These are phyloP conservation scores for Inonotus obliquus DNA, from an alignment of 1,284 basidiomycete genomes.

Conservation along the genomic window DNA sequence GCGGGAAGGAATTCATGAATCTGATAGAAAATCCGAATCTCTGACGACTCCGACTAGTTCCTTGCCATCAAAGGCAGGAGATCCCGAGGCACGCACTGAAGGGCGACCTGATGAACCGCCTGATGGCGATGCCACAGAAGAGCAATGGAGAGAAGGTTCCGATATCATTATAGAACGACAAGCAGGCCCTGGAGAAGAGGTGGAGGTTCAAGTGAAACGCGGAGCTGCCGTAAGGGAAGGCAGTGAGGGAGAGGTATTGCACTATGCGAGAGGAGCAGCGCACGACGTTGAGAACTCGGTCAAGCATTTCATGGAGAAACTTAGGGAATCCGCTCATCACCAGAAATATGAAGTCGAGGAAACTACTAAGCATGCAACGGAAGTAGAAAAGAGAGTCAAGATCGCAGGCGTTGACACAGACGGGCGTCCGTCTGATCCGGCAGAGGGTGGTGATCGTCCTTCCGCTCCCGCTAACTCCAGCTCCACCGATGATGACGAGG, in stretches of 20 bases:
- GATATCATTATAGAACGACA: conserved; percentile 63
- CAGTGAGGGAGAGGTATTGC: conserved; percentile 1
- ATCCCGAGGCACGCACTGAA: conserved; percentile 28
- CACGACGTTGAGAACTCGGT: conserved; percentile 5
- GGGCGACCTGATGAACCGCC: conserved; percentile 32
- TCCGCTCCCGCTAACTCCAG: conserved; percentile 13
- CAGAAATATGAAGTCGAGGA: conserved; percentile 11
- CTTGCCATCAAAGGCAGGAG: conserved; percentile 18
- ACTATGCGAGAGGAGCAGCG: conserved; percentile 1
- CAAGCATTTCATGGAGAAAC: conserved; percentile 1
- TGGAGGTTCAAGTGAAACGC: conserved; percentile 30
- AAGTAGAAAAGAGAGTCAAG: background rate
- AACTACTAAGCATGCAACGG: background rate
- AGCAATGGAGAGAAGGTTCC: conserved; percentile 68
- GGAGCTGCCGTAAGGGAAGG: conserved; percentile 12
- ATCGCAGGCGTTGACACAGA: background rate
- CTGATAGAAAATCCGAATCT: conserved; percentile 21
- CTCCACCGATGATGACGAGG: conserved; percentile 35
- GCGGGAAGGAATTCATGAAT: conserved; percentile 25
- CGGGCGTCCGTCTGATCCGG: background rate
- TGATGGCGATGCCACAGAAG: conserved; percentile 39
- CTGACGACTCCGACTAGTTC: conserved; percentile 20
- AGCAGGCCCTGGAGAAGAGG: conserved; percentile 57
- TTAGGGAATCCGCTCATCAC: background rate
- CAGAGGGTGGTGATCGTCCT: conserved; percentile 20